Conservation (phyloP, 31 red algal genomes). For the Asparagopsis taxiformis region DNA sequence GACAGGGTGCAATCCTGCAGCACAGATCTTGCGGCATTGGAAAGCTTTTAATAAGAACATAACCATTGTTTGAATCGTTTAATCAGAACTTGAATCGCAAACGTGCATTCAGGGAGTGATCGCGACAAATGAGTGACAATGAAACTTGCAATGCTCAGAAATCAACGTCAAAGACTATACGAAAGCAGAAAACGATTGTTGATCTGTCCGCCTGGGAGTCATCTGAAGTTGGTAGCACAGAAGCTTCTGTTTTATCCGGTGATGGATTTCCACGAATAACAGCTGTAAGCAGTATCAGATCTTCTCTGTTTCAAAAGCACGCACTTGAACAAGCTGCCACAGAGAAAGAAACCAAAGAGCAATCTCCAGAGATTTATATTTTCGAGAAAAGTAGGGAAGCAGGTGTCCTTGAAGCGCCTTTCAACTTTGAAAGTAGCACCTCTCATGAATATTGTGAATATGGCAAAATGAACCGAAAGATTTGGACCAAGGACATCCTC, state of each 20-base stretch:
- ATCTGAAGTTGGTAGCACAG: constrained; percentile 34
- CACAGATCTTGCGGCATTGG: no score
- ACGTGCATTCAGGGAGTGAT: no score
- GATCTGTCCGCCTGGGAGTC: constrained; percentile 55
- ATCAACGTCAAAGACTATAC: neutral
- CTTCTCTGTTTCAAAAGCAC: constrained; percentile 55
- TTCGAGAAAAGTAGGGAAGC: constrained; percentile 23
- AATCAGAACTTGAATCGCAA: no score
- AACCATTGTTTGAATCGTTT: no score
- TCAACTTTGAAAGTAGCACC: constrained; percentile 11
- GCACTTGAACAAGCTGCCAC: constrained; percentile 16
- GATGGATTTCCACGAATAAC: constrained; percentile 3
- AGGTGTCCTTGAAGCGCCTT: constrained; percentile 20
- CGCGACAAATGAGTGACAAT: no score
- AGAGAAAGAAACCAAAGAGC: constrained; percentile 4
- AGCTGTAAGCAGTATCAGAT: constrained; percentile 47
- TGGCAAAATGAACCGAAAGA: constrained; percentile 36
- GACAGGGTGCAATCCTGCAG: no score
- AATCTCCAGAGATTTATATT: neutral
- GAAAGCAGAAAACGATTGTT: constrained; percentile 30
- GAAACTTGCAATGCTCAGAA: no score
- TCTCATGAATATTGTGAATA: constrained; percentile 41
- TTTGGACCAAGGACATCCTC: constrained; percentile 55
- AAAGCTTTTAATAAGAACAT: no score
- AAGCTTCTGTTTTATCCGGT: neutral